Evolutionary conservation across 768 basidiomycete species (phyloP).

Genomic region (Lyophyllum shimeji): DNA sequence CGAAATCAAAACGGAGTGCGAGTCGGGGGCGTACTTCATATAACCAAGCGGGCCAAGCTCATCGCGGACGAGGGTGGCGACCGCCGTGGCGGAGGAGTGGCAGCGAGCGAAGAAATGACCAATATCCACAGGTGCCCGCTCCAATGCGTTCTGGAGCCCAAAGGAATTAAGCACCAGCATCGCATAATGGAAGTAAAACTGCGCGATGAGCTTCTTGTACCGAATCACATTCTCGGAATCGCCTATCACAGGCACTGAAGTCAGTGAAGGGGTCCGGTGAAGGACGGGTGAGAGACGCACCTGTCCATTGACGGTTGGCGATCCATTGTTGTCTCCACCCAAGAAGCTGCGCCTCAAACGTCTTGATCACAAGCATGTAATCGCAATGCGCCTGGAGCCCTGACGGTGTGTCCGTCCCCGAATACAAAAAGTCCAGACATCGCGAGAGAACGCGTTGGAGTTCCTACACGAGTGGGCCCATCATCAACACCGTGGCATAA

Average conservation of each 20-base stretch:
- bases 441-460: constrained; percentile 88
- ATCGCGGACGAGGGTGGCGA: constrained; percentile 74
- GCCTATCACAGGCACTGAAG: constrained; percentile 19
- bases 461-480: constrained; percentile 44
- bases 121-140: constrained; percentile 68
- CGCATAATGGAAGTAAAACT: constrained; percentile 85
- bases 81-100: constrained; percentile 67
- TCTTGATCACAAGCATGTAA: constrained; percentile 80
- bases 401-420: constrained; percentile 73
- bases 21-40: constrained; percentile 85
- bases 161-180: constrained; percentile 93
- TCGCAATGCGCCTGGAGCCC: constrained; percentile 85
- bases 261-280: background rate
- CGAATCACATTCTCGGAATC: constrained; percentile 24
- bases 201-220: constrained; percentile 52
- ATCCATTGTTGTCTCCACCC: constrained; percentile 61
- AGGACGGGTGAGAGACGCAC: constrained; percentile 19
- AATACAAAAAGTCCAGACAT: constrained; percentile 88
- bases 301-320: constrained; percentile 27
- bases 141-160: constrained; percentile 94
- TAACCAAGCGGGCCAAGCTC: constrained; percentile 74
- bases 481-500: background rate
- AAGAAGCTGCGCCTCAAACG: constrained; percentile 76
- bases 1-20: constrained; percentile 87
- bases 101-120: constrained; percentile 84